Percentiles rank a stretch among this genome's conserved stretches.
Conservation (phyloP, 176 grass and related monocot species). For the Guadua angustifolia region DNA sequence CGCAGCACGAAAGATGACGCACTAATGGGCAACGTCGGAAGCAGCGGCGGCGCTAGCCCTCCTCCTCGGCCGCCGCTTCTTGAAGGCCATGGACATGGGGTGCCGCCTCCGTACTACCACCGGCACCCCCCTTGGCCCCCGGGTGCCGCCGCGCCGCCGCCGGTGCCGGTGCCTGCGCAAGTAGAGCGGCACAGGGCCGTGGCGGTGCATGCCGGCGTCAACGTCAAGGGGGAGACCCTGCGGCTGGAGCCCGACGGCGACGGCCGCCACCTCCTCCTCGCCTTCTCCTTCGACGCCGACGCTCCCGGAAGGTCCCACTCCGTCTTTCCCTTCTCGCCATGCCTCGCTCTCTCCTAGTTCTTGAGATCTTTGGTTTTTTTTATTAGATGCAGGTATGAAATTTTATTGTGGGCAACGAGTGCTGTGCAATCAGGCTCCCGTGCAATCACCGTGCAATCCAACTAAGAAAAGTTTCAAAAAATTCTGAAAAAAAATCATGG, state of each 20-base stretch:
- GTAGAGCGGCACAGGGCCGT: slow-evolving; percentile 58
- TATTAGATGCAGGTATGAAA: neutral
- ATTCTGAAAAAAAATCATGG: no score
- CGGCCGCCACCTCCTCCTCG: slow-evolving; percentile 42
- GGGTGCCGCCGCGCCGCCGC: slow-evolving; percentile 20
- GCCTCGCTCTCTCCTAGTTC: neutral
- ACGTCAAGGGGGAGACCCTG: slow-evolving; percentile 53
- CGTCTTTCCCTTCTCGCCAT: neutral
- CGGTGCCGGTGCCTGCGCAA: slow-evolving; percentile 28
- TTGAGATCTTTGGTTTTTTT: neutral
- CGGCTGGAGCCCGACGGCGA: slow-evolving; percentile 50
- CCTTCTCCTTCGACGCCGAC: slow-evolving; percentile 55
- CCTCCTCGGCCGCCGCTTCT: slow-evolving; percentile 25
- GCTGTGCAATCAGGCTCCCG: no score
- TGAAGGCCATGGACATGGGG: slow-evolving; percentile 13
- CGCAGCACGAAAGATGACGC: neutral
- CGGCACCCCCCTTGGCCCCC: slow-evolving; percentile 13
- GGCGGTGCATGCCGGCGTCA: slow-evolving; percentile 51
- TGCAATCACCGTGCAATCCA: no score
- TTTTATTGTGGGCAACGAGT: neutral
- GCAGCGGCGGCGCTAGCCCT: slow-evolving; percentile 19
- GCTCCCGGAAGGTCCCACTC: slow-evolving; percentile 47
- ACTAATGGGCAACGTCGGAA: slow-evolving; percentile 52
- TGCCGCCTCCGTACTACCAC: slow-evolving; percentile 37
- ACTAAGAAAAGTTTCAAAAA: no score